Evolutionary conservation across 139 green algal species (phyloP), one percentile per base, ranked within the genome.

Genomic region (Chlamydomonas sp.): DNA sequence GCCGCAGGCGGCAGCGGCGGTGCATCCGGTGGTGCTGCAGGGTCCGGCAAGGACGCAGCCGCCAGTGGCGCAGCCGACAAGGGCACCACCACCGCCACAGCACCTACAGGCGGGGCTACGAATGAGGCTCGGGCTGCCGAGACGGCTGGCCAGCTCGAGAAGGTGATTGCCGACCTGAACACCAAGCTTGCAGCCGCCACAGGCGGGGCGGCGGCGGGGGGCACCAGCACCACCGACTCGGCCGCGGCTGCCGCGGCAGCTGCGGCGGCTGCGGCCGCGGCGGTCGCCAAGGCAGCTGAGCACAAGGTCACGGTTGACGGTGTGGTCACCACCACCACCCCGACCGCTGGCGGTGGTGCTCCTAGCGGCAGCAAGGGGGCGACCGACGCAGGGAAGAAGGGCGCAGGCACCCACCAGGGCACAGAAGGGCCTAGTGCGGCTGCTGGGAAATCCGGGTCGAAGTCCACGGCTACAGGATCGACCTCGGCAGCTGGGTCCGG

Each of bases 191-290:
- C 73, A 49, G 17, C 63, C 17, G 82, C 31, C 17, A 66, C 59
- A 2, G 58, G 67, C 68, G 59, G 68, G 20, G 12, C 80, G 8
- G 66, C 66, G 66, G 18, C 69, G 61, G 69, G 20, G 72, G 63
- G n/a, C 62, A 17, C 90, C 91, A 74, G 92, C 92, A n/a, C 93
- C 77, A 89, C 93, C 90, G 62, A 93, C 81, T 57, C 85, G 17
- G 69, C 10, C 66, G 10, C n/a, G 12, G 67, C 62, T 12, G 69
- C 18, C 64, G 71, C 5, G 2, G 58, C 61, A 4, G 68, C n/a
- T 12, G 17, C 59, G 59, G 68, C 5, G 4, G 62, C 20, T 5
- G 58, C 59, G 5, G 80, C 16, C n/a, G 67, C 18, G 18, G 68
- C 18, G 2, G 68, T 8, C 62, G 49, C 63, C 14, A 14, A n/a